Evolutionary conservation across 768 basidiomycete genomes (phyloP).

Genomic region (Auriscalpium vulgare): DNA sequence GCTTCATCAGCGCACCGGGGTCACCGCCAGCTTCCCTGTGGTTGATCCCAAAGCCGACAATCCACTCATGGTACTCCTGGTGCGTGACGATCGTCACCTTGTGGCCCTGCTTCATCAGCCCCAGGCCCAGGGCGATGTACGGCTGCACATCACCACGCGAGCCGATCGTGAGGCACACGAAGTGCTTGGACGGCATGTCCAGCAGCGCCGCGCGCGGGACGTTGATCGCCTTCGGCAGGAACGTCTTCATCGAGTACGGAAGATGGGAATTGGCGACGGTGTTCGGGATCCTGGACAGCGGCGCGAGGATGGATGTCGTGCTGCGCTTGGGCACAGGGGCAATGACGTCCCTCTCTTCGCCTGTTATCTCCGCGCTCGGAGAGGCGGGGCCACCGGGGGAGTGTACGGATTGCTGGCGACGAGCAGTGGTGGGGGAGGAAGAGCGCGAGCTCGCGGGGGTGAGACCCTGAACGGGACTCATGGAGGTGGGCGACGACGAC

Average conservation of each 20-base stretch:
- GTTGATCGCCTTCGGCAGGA: constrained; percentile 42
- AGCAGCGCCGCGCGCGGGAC: constrained; percentile 29
- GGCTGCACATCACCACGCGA: constrained; percentile 48
- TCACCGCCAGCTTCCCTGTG: constrained; percentile 63
- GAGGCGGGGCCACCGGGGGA: not conserved
- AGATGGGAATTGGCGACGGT: constrained; percentile 23
- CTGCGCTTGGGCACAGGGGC: constrained; percentile 9
- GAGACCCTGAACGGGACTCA: not conserved
- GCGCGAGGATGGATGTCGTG: constrained; percentile 35
- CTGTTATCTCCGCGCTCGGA: not conserved
- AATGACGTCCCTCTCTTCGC: not conserved
- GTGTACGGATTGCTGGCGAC: not conserved
- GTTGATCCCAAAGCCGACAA: constrained; percentile 48
- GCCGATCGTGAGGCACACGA: constrained; percentile 58
- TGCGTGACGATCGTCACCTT: constrained; percentile 41
- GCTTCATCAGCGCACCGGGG: constrained; percentile 61
- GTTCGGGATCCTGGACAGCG: constrained; percentile 34
- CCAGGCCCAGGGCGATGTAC: constrained; percentile 37
- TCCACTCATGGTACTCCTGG: constrained; percentile 44
- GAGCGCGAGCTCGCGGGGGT: not conserved
- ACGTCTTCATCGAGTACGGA: constrained; percentile 21
- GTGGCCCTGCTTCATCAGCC: constrained; percentile 35
- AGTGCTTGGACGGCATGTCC: constrained; percentile 35
- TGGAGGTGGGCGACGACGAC: not conserved
- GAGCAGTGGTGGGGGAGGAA: not conserved